Evolutionary conservation across 495 filamentous ascomycete species (phyloP).

Genomic region (Xeromyces bisporus): DNA sequence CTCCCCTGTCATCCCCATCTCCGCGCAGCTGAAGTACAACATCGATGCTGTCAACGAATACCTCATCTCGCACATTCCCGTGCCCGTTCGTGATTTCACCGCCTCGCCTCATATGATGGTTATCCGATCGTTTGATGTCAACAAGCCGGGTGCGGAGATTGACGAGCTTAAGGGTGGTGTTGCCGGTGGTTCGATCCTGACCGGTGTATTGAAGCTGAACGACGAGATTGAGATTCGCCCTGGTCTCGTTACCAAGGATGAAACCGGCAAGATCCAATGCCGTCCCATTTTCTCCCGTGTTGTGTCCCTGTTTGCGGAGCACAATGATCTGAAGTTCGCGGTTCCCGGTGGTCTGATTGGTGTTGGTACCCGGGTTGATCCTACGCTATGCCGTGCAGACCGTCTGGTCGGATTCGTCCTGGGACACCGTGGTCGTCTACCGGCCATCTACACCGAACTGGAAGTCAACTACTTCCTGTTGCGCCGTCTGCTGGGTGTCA

Average conservation of each 20-base stretch:
- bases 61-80: constrained; percentile 81
- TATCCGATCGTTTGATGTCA: constrained; percentile 97
- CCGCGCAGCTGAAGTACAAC: constrained; percentile 97
- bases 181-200: constrained; percentile 89
- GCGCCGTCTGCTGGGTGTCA: constrained; percentile 83
- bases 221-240: constrained; percentile 98
- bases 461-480: constrained; percentile 99
- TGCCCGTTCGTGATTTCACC: constrained; percentile 76
- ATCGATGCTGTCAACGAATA: constrained; percentile 95
- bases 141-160: constrained; percentile 99
- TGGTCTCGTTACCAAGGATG: constrained; percentile 85
- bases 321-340: constrained; percentile 94
- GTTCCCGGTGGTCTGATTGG: constrained; percentile 93
- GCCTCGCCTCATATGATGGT: constrained; percentile 93
- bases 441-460: constrained; percentile 90
- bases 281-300: constrained; percentile 91
- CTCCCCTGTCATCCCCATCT: constrained; percentile 94
- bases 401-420: constrained; percentile 97
- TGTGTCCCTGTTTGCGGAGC: constrained; percentile 87
- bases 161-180: constrained; percentile 98
- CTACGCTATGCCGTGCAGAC: constrained; percentile 94
- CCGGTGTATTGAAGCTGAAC: constrained; percentile 84
- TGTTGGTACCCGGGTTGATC: constrained; percentile 93
- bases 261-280: constrained; percentile 87
- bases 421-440: constrained; percentile 76